A percentile compares a stretch with the other conserved stretches of the same genome.
phyloP scores from a whole-genome alignment of 2,329 filamentous ascomycete species.

The Aspergillus fischeri region DNA sequence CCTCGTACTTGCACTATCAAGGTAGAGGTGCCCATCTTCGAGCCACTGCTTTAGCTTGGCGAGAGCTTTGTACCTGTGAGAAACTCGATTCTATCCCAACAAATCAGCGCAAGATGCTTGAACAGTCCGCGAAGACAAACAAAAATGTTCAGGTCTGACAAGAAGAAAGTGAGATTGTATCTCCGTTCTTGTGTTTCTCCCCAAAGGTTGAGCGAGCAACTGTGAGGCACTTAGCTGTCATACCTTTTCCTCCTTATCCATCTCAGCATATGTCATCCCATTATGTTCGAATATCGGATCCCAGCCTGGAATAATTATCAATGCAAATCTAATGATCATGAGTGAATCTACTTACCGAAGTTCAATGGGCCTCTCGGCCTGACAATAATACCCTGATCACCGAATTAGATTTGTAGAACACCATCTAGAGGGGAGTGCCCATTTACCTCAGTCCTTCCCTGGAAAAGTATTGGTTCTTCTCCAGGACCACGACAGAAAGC shows the following conservation, averaged over 20 bases:
- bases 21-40: conserved; percentile 36
- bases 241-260: conserved; percentile 89
- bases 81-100: conserved; percentile 68
- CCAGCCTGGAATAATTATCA: conserved; percentile 62
- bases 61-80: conserved; percentile 83
- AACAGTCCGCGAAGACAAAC: neutral
- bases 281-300: conserved; percentile 94
- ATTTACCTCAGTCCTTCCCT: conserved; percentile 76
- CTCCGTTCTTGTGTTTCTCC: neutral
- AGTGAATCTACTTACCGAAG: conserved; percentile 63
- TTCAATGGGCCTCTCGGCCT: conserved; percentile 70
- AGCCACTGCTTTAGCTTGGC: conserved; percentile 83
- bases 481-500: conserved; percentile 84
- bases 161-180: neutral
- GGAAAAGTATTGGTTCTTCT: conserved; percentile 79
- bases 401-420: conserved; percentile 2
- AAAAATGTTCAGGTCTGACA: neutral
- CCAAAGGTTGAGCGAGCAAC: neutral
- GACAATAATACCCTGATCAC: conserved; percentile 71
- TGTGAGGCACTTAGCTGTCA: neutral
- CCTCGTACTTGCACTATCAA: neutral
- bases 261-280: conserved; percentile 90
- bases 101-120: conserved; percentile 13
- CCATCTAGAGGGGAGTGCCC: neutral
- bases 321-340: neutral